Evolutionary conservation across 768 basidiomycete species (phyloP), one percentile per base, ranked within the genome.

Genomic region (Fibroporia radiculosa): DNA sequence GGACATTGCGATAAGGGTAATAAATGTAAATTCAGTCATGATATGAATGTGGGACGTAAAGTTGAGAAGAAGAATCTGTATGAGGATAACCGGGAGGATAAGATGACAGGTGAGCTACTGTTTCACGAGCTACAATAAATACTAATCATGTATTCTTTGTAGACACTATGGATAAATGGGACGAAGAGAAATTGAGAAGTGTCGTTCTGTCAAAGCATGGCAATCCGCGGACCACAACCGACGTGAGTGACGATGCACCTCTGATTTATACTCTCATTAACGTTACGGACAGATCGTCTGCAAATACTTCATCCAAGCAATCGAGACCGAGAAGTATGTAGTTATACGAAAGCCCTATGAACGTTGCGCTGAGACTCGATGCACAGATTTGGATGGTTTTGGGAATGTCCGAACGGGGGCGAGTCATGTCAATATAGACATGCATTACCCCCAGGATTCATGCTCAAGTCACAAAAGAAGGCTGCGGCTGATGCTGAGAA

Each of bases 151-250:
- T 10, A 25, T 26, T 16, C 11, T 11, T 7, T 25, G 25, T 47
- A 93, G 93, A 98, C 66, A 93, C 91, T 10, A 98, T 98, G 96
- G 93, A 96, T 55, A 80, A 71, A 50, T 99, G 96, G 96, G 92
- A 96, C 65, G 88, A 98, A 49, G 92, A 83, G 57, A 97, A 97
- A 66, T 69, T 99, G 45, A 74, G 80, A 29, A 78, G 67, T n/a
- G 96, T 98, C 45, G 90, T 98, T 1, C 54, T 80, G 14, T 85
- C 83, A 8, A 93, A 92, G 64, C 74, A 80, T 50, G 93, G 93
- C 22, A 96, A 93, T 65, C 91, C 89, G 40, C 77, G 82, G 53
- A 95, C 89, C 20, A 85, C 83, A 2, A 98, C 95, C 28, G 95
- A 98, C 59, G 90, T 92, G 56, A 47, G 72, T 62, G 16, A 19